Percentiles rank a stretch among this genome's conserved stretches.
Evolutionary conservation across 2,329 filamentous ascomycete genomes (phyloP).

Genomic region (Phialophora verrucosa): DNA sequence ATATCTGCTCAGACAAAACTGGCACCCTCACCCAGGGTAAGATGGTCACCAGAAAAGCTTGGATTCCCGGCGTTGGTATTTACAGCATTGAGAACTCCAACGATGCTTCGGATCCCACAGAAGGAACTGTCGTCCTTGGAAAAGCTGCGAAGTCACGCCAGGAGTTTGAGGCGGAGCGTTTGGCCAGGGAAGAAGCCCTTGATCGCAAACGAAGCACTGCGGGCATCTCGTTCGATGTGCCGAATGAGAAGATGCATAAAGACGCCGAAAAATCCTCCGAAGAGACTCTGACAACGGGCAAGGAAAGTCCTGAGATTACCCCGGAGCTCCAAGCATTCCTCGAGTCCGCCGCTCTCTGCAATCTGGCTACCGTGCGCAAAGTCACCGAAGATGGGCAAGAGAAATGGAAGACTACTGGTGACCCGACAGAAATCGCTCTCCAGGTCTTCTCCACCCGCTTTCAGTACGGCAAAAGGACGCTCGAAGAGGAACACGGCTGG

Average conservation of each 20-base stretch:
- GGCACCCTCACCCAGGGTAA: conserved; percentile 65
- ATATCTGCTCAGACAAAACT: conserved; percentile 57
- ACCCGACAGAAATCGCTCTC: conserved; percentile 70
- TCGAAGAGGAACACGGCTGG: conserved; percentile 52
- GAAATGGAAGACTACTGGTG: conserved; percentile 64
- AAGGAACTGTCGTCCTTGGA: conserved; percentile 53
- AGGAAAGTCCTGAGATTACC: conserved; percentile 48
- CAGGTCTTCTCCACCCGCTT: conserved; percentile 70
- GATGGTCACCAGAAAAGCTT: conserved; percentile 67
- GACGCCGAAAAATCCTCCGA: conserved; percentile 42
- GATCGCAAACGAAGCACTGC: conserved; percentile 66
- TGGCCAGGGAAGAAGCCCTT: conserved; percentile 54
- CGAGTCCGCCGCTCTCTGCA: conserved; percentile 61
- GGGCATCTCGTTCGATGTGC: conserved; percentile 67
- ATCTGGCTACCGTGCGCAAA: conserved; percentile 58
- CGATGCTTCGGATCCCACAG: conserved; percentile 64
- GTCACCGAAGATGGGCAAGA: conserved; percentile 44
- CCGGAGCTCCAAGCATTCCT: conserved; percentile 59
- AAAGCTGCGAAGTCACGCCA: conserved; percentile 42
- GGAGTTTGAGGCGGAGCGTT: conserved; percentile 43
- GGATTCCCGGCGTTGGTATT: conserved; percentile 64
- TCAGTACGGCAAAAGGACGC: conserved; percentile 47
- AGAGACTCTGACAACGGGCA: conserved; percentile 30
- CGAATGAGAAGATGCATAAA: conserved; percentile 53
- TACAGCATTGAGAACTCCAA: conserved; percentile 63